phyloP scores from a whole-genome alignment of 2,329 filamentous ascomycete species.

The Arachnomyces sp. region DNA sequence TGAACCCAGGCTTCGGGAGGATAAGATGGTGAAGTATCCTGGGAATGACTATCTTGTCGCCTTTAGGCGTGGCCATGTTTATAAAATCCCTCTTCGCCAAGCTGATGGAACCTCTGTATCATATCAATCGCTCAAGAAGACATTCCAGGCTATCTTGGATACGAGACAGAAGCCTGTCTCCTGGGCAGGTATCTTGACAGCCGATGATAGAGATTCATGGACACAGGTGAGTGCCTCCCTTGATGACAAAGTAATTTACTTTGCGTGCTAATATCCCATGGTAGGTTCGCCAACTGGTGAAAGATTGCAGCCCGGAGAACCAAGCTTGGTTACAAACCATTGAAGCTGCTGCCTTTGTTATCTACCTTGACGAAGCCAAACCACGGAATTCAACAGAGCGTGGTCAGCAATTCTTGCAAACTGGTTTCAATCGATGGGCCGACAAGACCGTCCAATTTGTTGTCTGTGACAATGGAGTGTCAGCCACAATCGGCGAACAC shows the following conservation, averaged over 20 bases:
- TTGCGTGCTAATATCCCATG: no score
- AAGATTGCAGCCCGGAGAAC: neutral
- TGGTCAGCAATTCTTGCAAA: conserved; percentile 12
- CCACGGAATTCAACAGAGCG: conserved; percentile 14
- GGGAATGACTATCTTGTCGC: conserved; percentile 3
- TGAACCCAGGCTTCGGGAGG: neutral
- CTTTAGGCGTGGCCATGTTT: conserved; percentile 4
- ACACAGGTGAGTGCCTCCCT: conserved; percentile 12
- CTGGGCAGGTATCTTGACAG: conserved; percentile 10
- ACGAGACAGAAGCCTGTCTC: conserved; percentile 1
- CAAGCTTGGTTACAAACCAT: conserved; percentile 7
- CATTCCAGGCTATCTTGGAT: conserved; percentile 2
- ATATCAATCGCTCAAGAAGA: conserved; percentile 1
- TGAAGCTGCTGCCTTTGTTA: conserved; percentile 17
- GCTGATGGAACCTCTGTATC: conserved; percentile 1
- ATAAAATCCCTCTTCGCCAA: neutral
- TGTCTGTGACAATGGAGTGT: conserved; percentile 20
- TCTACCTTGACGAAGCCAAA: conserved; percentile 18
- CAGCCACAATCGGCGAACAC: conserved; percentile 18
- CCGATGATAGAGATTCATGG: conserved; percentile 9
- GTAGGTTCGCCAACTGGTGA: conserved; percentile 1
- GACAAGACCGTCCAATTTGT: conserved; percentile 20
- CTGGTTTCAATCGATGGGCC: conserved; percentile 18
- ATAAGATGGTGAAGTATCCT: conserved; percentile 2
- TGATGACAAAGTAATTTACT: conserved; percentile 13